A percentile compares a stretch with the other conserved stretches of the same genome.
Evolutionary conservation across 345 rosid species (phyloP).

Genomic region (Hibiscus trionum): DNA sequence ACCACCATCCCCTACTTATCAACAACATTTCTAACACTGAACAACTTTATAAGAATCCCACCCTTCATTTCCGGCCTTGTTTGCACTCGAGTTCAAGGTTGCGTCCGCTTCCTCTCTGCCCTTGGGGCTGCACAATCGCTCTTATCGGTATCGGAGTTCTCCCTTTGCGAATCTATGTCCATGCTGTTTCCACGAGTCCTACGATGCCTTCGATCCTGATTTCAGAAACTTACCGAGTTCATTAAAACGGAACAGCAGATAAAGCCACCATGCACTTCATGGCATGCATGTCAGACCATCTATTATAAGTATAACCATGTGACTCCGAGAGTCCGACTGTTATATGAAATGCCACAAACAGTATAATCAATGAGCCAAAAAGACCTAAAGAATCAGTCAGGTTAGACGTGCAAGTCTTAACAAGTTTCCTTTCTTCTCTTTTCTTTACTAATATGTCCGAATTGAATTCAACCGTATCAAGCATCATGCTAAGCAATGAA

Average conservation of each 20-base stretch:
- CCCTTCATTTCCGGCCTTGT: neutral
- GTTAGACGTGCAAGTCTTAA: neutral
- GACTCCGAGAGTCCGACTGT: neutral
- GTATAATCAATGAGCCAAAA: neutral
- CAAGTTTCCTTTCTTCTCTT: too few relatives aligned
- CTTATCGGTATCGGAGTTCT: slow-evolving; percentile 59
- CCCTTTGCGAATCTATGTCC: slow-evolving; percentile 66
- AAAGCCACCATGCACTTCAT: neutral
- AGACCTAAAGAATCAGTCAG: neutral
- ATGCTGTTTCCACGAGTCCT: slow-evolving; percentile 55
- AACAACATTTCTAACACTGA: slow-evolving; percentile 10
- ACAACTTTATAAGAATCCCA: slow-evolving; percentile 12
- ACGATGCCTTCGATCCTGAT: slow-evolving; percentile 74
- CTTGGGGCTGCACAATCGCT: slow-evolving; percentile 57
- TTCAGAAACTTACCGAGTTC: neutral
- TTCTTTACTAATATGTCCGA: too few relatives aligned
- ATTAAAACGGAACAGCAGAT: neutral
- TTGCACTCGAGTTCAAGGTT: neutral
- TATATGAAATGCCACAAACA: neutral
- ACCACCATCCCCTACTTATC: slow-evolving; percentile 28
- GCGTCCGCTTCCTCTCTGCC: slow-evolving; percentile 46
- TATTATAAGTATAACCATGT: neutral
- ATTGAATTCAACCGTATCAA: too few relatives aligned
- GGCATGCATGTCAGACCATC: neutral
- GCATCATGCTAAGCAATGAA: neutral